Evolutionary conservation across 1,284 basidiomycete species (phyloP).

Genomic region (Papiliotrema laurentii): DNA sequence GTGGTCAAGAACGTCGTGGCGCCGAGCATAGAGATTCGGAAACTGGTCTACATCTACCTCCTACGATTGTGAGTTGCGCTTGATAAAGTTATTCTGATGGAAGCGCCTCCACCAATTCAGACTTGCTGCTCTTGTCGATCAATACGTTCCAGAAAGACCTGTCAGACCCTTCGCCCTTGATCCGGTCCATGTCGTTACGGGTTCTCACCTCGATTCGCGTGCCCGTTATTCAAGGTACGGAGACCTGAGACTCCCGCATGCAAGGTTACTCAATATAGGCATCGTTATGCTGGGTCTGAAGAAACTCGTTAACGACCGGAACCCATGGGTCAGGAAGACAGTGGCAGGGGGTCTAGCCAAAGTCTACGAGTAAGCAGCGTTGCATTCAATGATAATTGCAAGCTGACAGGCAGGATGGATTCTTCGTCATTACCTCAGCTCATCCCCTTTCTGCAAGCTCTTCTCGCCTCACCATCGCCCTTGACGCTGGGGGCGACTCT

Average conservation of each 20-base stretch:
- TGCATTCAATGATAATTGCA: conserved; percentile 1
- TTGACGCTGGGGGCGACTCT: conserved; percentile 82
- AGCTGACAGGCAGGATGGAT: conserved; percentile 59
- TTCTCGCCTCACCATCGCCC: conserved; percentile 78
- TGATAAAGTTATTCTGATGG: neutral
- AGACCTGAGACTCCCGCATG: neutral
- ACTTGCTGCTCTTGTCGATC: conserved; percentile 91
- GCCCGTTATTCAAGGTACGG: conserved; percentile 68
- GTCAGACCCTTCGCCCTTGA: conserved; percentile 84
- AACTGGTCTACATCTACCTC: conserved; percentile 96
- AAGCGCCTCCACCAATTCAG: conserved; percentile 79
- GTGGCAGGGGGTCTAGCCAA: conserved; percentile 86
- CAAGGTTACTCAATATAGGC: conserved; percentile 32
- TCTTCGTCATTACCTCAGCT: conserved; percentile 64
- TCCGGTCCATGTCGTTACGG: conserved; percentile 88
- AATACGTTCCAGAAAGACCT: conserved; percentile 99
- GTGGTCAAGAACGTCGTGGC: conserved; percentile 93
- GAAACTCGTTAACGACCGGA: conserved; percentile 83
- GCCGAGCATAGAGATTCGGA: conserved; percentile 85
- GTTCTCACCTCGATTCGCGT: conserved; percentile 89
- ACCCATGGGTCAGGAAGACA: conserved; percentile 89
- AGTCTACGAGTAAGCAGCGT: conserved; percentile 64
- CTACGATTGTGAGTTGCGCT: conserved; percentile 62
- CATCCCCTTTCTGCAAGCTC: conserved; percentile 65
- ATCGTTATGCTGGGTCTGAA: conserved; percentile 84